Evolutionary conservation across 1,284 basidiomycete species (phyloP), one percentile per base, ranked within the genome.

Genomic region (Athelia sp.): DNA sequence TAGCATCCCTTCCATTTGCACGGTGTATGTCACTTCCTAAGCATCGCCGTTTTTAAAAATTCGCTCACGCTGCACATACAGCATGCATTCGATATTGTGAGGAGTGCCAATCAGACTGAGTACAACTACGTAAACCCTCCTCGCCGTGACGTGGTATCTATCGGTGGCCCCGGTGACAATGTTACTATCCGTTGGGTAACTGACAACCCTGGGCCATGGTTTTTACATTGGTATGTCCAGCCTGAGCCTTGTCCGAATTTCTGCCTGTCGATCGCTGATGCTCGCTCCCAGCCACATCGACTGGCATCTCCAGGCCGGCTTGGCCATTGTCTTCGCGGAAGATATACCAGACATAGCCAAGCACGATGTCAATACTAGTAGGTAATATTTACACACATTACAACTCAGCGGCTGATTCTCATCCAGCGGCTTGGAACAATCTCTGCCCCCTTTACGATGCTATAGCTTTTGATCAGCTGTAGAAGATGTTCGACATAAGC

Each of bases 31-130:
- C 62, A 21, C 4, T 43, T 22, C 15, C 19, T 24, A 17, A 26
- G 48, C 34, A 21, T 38, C 13, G 22, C 45, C 29, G n/a, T 19
- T 38, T 26, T n/a, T 50, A 22, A 8, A 15, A 11, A 19, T 18
- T 29, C 24, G 43, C 43, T 46, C 24, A n/a, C 13, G 19, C 35
- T 14, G 13, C 22, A 19, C 19, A 22, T 31, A 15, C 47, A 74
- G 70, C 74, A 76, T 47, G 44, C 61, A 1, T 76, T 76, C 52
- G 64, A 58, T 29, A 68, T 76, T 9, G 56, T 74, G 22, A 68
- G 72, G 50, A 71, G 62, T 46, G 67, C 68, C 2, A 67, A 64
- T 23, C 64, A 61, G 32, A 55, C 11, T 34, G 32, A n/a, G 1
- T 66, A 66, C 49, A 74, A 76, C 58, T 73, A 63, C 53, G 47